Base-by-base conservation (phyloP, 2,329 filamentous ascomycete species). In the Penicillium nordicum region DNA sequence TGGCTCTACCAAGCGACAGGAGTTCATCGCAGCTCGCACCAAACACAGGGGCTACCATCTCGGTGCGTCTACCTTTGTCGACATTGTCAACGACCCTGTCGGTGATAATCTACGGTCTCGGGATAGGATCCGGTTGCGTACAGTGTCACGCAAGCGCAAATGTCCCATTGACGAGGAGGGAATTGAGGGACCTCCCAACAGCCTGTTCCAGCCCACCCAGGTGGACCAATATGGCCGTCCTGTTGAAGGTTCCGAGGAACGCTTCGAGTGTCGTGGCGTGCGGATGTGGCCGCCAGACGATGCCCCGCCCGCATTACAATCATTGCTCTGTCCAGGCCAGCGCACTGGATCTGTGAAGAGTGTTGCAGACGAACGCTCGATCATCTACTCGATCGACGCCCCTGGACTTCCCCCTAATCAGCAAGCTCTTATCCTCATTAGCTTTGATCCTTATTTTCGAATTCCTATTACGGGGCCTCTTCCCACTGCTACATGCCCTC, bases 21-120 rank as follows among this genome's bases (percentile, higher is more conserved):
- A 78, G 53, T 79, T 76, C 56, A 78, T 77, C 42, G 65, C 76
- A 3, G 74, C 74, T 16, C 75, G 74, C 56, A 79, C 76, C 0
- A 78, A 78, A 50, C 75, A 73, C 56, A 73, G 73, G 50, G 68
- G 69, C 25, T 79, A 79, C 59, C 72, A 77, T 40, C 67, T 71
- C 44, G 73, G 72, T 21, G 67, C 74, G 25, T 70, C 72, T 9
- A 69, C 74, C 11, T 78, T 77, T 57, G 53, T 79, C 25, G 77
- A 79, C 46, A 64, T 79, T 16, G 73, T 79, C 42, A 76, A 74
- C 30, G 76, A 78, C 52, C 71, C 74, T 4, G 57, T 60, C 10
- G 58, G 68, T 23, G 64, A 57, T 23, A 63, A 63, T 18, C 55
- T 70, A 30, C 65, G 70, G 42, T 66, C 69, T 2, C 67, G 64